Evolutionary conservation across 345 rosid species (phyloP), one percentile per base, ranked within the genome.

Genomic region (Reutealis trisperma): DNA sequence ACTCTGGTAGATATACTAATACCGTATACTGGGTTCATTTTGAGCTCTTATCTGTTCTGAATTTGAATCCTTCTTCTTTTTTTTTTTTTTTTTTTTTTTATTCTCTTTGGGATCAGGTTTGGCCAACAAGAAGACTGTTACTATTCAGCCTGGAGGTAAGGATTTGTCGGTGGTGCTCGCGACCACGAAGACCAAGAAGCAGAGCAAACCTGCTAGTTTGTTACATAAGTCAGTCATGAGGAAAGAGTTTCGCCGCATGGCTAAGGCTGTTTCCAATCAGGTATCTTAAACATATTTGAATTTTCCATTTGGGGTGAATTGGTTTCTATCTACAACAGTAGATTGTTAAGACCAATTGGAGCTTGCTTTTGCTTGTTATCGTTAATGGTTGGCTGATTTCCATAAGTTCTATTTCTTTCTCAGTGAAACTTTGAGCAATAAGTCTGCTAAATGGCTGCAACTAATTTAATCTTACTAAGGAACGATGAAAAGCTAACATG

Each of bases 401-500:
- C 41, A 4, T 37, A 37, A 37, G 41, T 37, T 37, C 5, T 37
- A 7, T 37, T 37, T 37, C 41, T 37, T 37, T 37, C 37, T 34
- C 3, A 4, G 41, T 37, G 41, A 6, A 37, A 37, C 0, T 37
- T 37, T 37, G 41, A 37, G 6, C 6, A 37, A 37, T 37, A 37
- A 37, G 41, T 37, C 41, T 37, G 41, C 6, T 37, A 4, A 37
- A 37, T 4, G 6, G 41, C 5, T 37, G 41, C 41, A 37, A 37
- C 6, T 37, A 37, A 37, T 37, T 37, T 37, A 37, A 37, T 37
- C 51, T 37, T 37, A 37, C 41, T 37, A 37, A 47, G 78, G 78
- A 37, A 59, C 74, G 82, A 79, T 34, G 76, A 70, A 70, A 72
- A 70, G 73, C 79, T 89, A 84, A 82, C 88, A 87, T 77, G 85